Evolutionary conservation across 2,329 filamentous ascomycete genomes (phyloP), one percentile per base, ranked within the genome.

Genomic region (Venturiaceae sp.): DNA sequence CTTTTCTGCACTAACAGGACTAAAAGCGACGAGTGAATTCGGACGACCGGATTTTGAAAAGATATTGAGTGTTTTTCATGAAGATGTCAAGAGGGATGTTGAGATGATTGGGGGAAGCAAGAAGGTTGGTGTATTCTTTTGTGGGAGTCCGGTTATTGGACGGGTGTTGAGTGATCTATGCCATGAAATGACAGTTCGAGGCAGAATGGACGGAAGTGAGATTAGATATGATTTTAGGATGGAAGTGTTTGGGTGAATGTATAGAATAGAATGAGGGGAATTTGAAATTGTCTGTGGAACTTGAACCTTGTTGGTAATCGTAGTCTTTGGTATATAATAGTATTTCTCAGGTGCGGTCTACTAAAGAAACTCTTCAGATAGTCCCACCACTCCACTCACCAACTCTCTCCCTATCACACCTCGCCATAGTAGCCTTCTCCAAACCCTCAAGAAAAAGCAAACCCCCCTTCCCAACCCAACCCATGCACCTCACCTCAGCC

Each of bases 181-280:
- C 60, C 68, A 74, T 5, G 69, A 74, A 60, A 65, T 83, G 63
- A 82, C 77, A 9, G 70, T 76, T 1, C 74, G 78, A 61, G 80
- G 77, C 0, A 70, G 78, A 32, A 69, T 75, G n/a, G 79, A 82
- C 62, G 77, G 75, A 16, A 76, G 74, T 53, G 77, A 75, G 64
- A 72, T 83, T 33, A 72, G 80, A 64, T 83, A 83, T 66, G 72
- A 79, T 57, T 83, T 83, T 57, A 79, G 81, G 74, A 80, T 80
- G 58, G 80, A 83, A 63, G 79, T 83, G 0, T 83, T 83, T 69
- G 77, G 75, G 3, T 79, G 62, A 30, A n/a, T n/a, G n/a, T n/a
- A n/a, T n/a, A n/a, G 46, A 39, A 39, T 39, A 39, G n/a, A n/a
- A n/a, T n/a, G n/a, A n/a, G n/a, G n/a, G n/a, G n/a, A n/a, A n/a